Base-by-base conservation (phyloP, 2,329 filamentous ascomycete genomes). In the Coniochaeta pulveracea region DNA sequence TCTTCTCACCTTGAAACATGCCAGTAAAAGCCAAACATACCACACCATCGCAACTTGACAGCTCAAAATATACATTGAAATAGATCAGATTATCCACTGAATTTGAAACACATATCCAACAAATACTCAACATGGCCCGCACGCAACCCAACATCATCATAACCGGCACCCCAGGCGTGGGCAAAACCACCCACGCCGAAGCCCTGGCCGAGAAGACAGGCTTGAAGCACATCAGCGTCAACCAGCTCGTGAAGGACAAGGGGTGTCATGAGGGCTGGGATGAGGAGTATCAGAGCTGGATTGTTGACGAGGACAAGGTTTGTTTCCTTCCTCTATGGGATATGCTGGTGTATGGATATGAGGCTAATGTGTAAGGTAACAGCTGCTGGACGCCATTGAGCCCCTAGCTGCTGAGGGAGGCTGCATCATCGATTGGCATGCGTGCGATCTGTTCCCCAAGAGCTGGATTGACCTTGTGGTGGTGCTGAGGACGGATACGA, bases 251-350 rank as follows among this genome's bases (percentile, higher is more conserved):
- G 40, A 95, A 94, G 58, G 84, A 93, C 41, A 74, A 80, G 44
- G 76, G 71, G 37, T 95, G 88, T 50, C 83, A 91, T 49, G 86
- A 94, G 50, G 83, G 83, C 16, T 93, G 75, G 60, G 85, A 93
- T 45, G 81, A 93, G 26, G 81, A 88, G 54, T 77, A 80, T 35
- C 76, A 85, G 53, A 86, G 81, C 48, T 93, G 83, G 76, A 82
- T 96, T 37, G 88, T 98, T 11, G 89, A 98, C 51, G 91, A 98
- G 56, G 91, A 98, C 52, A 93, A 93, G 70, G 85, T 86, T 50
- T 39, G 59, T 48, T 7, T 9, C 18, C 25, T 25, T 28, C 21
- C 25, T 14, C 19, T 26, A 12, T 24, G 26, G 32, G 26, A 12
- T 12, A 14, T 19, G 6, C 10, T 19, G 11, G n/a, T 9, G 7